These are phyloP conservation scores for Starmerella apis DNA, from an alignment of 805 yeast genomes.

Conservation along the genomic window DNA sequence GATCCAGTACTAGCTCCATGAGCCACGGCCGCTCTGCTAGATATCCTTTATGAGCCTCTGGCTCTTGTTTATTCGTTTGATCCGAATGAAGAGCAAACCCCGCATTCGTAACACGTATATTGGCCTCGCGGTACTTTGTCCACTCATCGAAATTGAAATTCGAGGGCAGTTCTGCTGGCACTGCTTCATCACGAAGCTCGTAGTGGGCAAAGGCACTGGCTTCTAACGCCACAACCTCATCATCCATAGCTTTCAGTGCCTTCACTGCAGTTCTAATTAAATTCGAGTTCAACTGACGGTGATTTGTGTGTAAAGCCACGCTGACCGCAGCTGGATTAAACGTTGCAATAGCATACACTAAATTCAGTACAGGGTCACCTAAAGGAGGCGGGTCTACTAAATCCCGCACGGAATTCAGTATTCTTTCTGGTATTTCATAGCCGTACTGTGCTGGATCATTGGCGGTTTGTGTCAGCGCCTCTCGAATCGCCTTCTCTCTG, in stretches of 20 bases:
- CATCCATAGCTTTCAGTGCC: not conserved
- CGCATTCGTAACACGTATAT: constrained; percentile 3
- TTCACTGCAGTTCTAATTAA: not conserved
- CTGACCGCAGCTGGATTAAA: not conserved
- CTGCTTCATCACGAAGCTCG: not conserved
- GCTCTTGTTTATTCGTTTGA: not conserved
- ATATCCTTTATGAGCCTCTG: not conserved
- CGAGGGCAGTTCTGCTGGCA: not conserved
- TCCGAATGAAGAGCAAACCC: constrained; percentile 9
- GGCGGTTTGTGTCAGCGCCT: not conserved
- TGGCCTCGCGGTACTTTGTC: not conserved
- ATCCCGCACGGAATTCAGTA: not conserved
- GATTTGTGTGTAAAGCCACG: not conserved
- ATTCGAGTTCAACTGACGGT: not conserved
- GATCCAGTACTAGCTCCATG: constrained; percentile 10
- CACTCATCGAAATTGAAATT: not conserved
- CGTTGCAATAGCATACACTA: not conserved
- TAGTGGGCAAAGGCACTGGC: constrained; percentile 7
- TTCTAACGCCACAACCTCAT: not conserved
- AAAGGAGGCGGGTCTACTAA: not conserved
- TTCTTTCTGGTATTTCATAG: not conserved
- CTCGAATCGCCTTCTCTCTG: not conserved
- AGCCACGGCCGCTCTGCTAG: constrained; percentile 18
- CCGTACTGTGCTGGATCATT: not conserved
- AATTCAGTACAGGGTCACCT: not conserved